Evolutionary conservation across 2,329 filamentous ascomycete species (phyloP).

Genomic region (Alternaria rosae): DNA sequence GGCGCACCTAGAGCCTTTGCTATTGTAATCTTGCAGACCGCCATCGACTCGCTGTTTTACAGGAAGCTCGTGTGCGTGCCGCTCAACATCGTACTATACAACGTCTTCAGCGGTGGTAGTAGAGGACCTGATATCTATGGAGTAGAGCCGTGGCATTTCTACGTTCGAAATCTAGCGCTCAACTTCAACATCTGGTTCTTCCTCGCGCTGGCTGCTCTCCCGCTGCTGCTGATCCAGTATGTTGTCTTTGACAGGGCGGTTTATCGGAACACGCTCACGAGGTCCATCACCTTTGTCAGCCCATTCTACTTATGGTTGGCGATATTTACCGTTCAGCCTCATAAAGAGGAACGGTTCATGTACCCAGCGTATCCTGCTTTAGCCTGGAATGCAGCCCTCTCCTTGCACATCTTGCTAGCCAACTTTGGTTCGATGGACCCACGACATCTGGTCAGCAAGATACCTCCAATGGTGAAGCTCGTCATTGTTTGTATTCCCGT

Average conservation of each 20-base stretch:
- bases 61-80: slow-evolving; percentile 77
- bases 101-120: slow-evolving; percentile 81
- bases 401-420: slow-evolving; percentile 79
- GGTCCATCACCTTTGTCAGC: slow-evolving; percentile 77
- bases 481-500: slow-evolving; percentile 65
- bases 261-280: slow-evolving; percentile 73
- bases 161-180: slow-evolving; percentile 85
- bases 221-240: slow-evolving; percentile 78
- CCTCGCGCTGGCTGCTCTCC: slow-evolving; percentile 76
- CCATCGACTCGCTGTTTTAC: slow-evolving; percentile 85
- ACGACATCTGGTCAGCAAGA: slow-evolving; percentile 70
- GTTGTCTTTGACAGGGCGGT: slow-evolving; percentile 66
- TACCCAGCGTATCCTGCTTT: slow-evolving; percentile 94
- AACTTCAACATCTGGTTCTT: slow-evolving; percentile 98
- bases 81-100: slow-evolving; percentile 95
- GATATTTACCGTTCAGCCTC: slow-evolving; percentile 90
- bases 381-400: slow-evolving; percentile 84
- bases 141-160: slow-evolving; percentile 96
- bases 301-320: slow-evolving; percentile 95
- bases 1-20: slow-evolving; percentile 72
- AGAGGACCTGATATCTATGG: slow-evolving; percentile 91
- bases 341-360: slow-evolving; percentile 99
- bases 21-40: slow-evolving; percentile 72
- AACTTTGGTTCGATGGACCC: slow-evolving; percentile 76
- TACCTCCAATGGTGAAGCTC: slow-evolving; percentile 79